These are phyloP conservation scores for Arctostaphylos glauca DNA, from an alignment of 148 eudicot genomes.

Conservation along the genomic window DNA sequence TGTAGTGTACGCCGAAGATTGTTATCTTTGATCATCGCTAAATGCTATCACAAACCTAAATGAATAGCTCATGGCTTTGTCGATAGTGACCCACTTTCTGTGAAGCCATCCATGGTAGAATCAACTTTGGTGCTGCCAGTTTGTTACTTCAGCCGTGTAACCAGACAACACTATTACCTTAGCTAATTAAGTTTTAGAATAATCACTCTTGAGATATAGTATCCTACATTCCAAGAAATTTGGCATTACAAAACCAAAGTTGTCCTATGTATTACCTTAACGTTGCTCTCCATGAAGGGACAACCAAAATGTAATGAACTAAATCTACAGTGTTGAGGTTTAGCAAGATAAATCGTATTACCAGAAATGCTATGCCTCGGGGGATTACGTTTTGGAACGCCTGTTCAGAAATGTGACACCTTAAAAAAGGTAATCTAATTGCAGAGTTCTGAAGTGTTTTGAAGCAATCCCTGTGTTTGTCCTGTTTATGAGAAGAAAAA, in stretches of 20 bases:
- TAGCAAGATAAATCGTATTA: neutral
- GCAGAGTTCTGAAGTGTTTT: too few relatives aligned
- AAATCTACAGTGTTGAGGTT: neutral
- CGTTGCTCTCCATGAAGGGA: neutral
- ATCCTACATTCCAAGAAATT: neutral
- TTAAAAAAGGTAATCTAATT: too few relatives aligned
- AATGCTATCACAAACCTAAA: neutral
- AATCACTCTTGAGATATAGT: neutral
- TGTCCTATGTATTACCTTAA: neutral
- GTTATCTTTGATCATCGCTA: neutral
- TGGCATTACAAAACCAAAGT: neutral
- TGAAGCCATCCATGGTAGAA: neutral
- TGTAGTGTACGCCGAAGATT: neutral
- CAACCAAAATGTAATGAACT: neutral
- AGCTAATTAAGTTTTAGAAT: neutral
- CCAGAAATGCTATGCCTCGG: neutral
- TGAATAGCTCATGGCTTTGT: neutral
- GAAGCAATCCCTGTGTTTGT: neutral
- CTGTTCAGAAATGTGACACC: too few relatives aligned
- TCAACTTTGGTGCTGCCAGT: neutral
- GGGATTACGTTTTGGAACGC: neutral
- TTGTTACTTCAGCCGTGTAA: neutral
- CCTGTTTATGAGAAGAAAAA: neutral
- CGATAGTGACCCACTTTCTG: neutral
- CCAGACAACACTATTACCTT: neutral